Evolutionary conservation across 1,284 basidiomycete genomes (phyloP).

Genomic region (Bondarzewia mesenterica): DNA sequence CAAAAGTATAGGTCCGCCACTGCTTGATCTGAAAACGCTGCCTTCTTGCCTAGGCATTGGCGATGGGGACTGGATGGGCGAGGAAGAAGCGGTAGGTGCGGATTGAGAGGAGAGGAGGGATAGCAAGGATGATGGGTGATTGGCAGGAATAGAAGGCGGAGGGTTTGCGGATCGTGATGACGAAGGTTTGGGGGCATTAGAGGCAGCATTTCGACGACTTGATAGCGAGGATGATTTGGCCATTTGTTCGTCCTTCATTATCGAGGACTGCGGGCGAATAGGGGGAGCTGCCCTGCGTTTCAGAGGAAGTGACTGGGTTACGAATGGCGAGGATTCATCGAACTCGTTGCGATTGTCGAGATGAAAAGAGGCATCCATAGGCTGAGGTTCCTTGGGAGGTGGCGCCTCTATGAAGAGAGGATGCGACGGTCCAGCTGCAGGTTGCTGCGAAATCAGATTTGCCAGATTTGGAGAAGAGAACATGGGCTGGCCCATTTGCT

Average conservation of each 20-base stretch:
- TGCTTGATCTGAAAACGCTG: slow-evolving; percentile 11
- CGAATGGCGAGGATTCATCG: neutral
- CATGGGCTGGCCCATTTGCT: neutral
- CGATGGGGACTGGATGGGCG: neutral
- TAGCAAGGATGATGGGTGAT: neutral
- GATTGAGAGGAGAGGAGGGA: neutral
- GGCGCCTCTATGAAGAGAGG: neutral
- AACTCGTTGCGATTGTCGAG: neutral
- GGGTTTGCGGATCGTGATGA: neutral
- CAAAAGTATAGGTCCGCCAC: slow-evolving; percentile 13
- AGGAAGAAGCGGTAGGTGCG: neutral
- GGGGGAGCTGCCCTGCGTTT: neutral
- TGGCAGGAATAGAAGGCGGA: neutral
- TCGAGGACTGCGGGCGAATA: neutral
- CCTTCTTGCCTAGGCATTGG: neutral
- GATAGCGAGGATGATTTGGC: no score
- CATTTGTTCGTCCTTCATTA: neutral
- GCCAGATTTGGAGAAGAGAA: neutral
- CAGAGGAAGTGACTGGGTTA: neutral
- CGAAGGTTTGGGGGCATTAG: neutral
- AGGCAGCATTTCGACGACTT: neutral
- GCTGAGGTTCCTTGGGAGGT: neutral
- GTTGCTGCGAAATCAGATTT: neutral
- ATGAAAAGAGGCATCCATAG: neutral
- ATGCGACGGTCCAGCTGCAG: neutral